Evolutionary conservation across 305 asterid species (phyloP).

Genomic region (Fraxinus paxiana): DNA sequence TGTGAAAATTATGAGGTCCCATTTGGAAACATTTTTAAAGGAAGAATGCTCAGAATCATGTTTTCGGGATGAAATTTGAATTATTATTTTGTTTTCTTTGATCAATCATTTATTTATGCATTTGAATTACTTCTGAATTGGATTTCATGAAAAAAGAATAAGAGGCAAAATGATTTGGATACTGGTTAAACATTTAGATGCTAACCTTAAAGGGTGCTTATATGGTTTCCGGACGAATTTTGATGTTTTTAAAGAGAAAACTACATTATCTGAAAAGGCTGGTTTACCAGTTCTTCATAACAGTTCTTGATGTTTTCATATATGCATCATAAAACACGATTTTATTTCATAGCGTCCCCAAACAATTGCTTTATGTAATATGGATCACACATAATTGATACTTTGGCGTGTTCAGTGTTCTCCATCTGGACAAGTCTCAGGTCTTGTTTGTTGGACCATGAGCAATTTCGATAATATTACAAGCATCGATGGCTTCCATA

Average conservation of each 20-base stretch:
- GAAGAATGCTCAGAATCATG: background rate
- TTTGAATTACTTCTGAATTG: background rate
- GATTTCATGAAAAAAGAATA: background rate
- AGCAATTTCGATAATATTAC: background rate
- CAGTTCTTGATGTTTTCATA: background rate
- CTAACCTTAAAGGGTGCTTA: background rate
- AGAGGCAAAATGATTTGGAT: background rate
- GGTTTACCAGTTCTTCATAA: background rate
- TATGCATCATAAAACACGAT: background rate
- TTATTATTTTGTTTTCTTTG: background rate
- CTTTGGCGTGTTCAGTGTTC: background rate
- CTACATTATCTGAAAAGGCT: background rate
- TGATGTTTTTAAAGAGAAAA: background rate
- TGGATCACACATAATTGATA: background rate
- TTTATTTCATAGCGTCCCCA: background rate
- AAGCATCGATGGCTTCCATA: background rate
- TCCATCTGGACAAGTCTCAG: background rate
- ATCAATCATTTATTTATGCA: background rate
- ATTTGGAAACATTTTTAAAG: background rate
- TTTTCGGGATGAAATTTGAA: background rate
- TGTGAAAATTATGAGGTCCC: background rate
- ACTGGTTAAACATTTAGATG: background rate
- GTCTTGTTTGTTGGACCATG: background rate
- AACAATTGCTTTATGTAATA: background rate
- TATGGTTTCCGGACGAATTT: background rate